Percentiles rank a stretch among this genome's conserved stretches.
These are phyloP conservation scores for Cladophialophora psammophila DNA, from an alignment of 2,329 filamentous ascomycete species.

Conservation along the genomic window DNA sequence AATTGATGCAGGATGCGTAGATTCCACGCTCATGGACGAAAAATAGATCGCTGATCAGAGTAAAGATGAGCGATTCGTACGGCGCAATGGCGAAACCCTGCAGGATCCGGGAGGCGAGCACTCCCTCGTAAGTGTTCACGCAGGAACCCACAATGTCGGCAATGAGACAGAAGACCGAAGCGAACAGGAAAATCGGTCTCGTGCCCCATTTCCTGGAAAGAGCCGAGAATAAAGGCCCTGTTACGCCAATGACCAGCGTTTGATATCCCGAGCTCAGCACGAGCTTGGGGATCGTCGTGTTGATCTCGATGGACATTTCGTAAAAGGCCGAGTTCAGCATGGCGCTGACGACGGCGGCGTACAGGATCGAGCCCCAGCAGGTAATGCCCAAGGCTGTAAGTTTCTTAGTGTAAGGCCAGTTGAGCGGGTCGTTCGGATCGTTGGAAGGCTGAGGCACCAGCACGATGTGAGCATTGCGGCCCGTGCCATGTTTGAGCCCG, in stretches of 20 bases:
- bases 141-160: conserved; percentile 55
- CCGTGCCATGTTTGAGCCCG: conserved; percentile 34
- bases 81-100: conserved; percentile 58
- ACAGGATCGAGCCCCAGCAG: conserved; percentile 46
- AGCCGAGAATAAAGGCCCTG: conserved; percentile 47
- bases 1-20: conserved; percentile 32
- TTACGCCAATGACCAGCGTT: conserved; percentile 49
- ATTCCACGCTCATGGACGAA: conserved; percentile 35
- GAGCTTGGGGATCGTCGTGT: conserved; percentile 52
- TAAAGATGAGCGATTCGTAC: conserved; percentile 58
- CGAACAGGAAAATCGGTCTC: conserved; percentile 39
- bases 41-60: conserved; percentile 55
- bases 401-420: conserved; percentile 44
- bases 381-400: conserved; percentile 44
- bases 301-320: conserved; percentile 51
- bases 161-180: conserved; percentile 44
- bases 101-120: conserved; percentile 57
- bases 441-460: conserved; percentile 47
- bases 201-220: conserved; percentile 55
- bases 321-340: conserved; percentile 45
- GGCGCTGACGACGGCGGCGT: conserved; percentile 44
- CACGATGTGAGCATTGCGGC: conserved; percentile 41
- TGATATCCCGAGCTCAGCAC: conserved; percentile 59
- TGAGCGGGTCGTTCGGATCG: conserved; percentile 52
- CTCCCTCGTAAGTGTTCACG: conserved; percentile 54